Base-by-base conservation (phyloP, 345 rosid species). In the Mangifera indica region DNA sequence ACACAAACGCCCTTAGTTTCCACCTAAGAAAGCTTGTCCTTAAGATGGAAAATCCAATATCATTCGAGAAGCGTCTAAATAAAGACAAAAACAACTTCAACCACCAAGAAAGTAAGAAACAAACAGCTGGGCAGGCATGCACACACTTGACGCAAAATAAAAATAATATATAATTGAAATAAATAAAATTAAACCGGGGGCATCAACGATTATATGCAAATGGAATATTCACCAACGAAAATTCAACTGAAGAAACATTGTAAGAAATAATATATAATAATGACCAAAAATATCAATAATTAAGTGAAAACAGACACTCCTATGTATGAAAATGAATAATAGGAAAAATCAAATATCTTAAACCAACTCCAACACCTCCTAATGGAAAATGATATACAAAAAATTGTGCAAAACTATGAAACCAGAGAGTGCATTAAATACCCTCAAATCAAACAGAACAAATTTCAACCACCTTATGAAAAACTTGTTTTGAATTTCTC, bases 41-140 rank as follows among this genome's bases (percentile, higher is more conserved):
- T 37, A 49, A 40, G 40, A 32, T 58, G 24, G 20, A 15, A 72
- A 58, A 59, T 26, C 18, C 62, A 74, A 59, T 34, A 48, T 45
- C 70, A 44, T 52, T 62, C 79, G 70, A 46, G 60, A 76, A 79
- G 40, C 66, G 69, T 63, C 48, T 70, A 81, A 53, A 58, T 63
- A 69, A 5, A 73, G 59, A 72, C 63, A 81, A 77, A 74, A 6
- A 46, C 49, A 20, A 18, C 61, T 60, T 24, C 24, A 32, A 42
- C 34, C 53, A 60, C 67, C 34, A 20, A 22, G 8, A 67, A 17
- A 56, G 60, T 37, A 62, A 67, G 37, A 32, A 77, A 64, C 66
- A 69, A 71, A 81, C 84, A 83, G 75, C 75, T 74, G 81, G 67
- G 72, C 70, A 76, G 60, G 74, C 71, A 81, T 76, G 71, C 76